Base-by-base conservation (phyloP, 2,329 filamentous ascomycete genomes). In the Aureobasidium uvarum region DNA sequence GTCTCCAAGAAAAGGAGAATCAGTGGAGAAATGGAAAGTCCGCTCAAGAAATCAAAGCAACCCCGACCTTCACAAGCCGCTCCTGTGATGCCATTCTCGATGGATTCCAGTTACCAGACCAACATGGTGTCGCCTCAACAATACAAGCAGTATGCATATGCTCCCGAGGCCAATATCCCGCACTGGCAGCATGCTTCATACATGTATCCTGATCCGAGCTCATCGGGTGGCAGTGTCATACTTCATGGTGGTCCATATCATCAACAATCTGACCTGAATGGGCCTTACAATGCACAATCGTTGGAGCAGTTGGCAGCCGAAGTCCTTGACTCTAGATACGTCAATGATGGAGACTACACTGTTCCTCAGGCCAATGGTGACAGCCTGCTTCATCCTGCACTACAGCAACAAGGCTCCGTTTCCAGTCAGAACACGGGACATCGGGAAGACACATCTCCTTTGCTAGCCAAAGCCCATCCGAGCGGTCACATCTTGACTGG, bases 1-100 rank as follows among this genome's bases (percentile, higher is more conserved):
- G 80, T 80, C n/a, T 77, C 80, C 45, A 86, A 86, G 73, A 82
- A 84, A 67, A 80, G 83, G 41, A 76, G 79, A 46, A 73, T 76
- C 5, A 78, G 77, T 63, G 82, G 79, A 38, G 79, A 80, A 5
- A 71, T 70, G 18, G 69, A 68, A 50, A 74, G 71, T 46, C 70
- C 71, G 28, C 62, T 43, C 43, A 64, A 67, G 11, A 70, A 71
- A 31, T 55, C 67, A 7, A 71, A 62, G n/a, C 66, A 67, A 36
- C 45, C 64, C 23, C 46, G 33, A 50, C 43, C 39, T 28, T 62
- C 50, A 36, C 65, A 64, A 33, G 46, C 18, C 28, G 50, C 52
- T 8, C 39, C 56, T 36, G 33, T 56, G 28, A 66, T 67, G 66
- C 62, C 56, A 7, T 62, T 46, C 36, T 39, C 62, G 7, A 58